Base-by-base conservation (phyloP, 1,284 basidiomycete species). In the Trichosporon sp. region DNA sequence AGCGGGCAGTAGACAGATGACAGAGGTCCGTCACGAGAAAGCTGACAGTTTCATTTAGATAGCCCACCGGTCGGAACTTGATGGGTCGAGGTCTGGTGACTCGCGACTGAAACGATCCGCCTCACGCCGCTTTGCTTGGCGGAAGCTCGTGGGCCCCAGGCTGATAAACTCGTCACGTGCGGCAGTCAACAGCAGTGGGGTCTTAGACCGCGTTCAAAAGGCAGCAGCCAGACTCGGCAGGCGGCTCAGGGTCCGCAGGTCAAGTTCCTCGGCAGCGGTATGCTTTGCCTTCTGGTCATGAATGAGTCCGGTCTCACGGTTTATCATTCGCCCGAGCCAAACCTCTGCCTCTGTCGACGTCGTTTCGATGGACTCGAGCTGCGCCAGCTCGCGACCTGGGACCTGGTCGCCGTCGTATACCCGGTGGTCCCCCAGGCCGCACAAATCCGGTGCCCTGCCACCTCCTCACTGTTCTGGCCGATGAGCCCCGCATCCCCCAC, bases 31-130 rank as follows among this genome's bases (percentile, higher is more conserved):
- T 46, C 43, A 46, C 43, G 43, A 46, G 43, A 46, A 46, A n/a
- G 16, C 16, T 37, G 35, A 3, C 43, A n/a, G 43, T 46, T 16
- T n/a, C 16, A 46, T 46, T 40, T 12, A 63, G 59, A 63, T 37
- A 63, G 32, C 59, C 59, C 32, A 63, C 32, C 59, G 59, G 59
- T 63, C 59, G 59, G 59, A 63, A 63, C 59, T 35, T 63, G 59
- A 4, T 14, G 6, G 11, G 4, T 11, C 7, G 56, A 37, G 31
- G 59, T 63, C 59, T 35, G 59, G 31, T 63, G 59, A 63, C 59
- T n/a, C 14, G 16, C 8, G 14, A n/a, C 59, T 63, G 59, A 63
- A 63, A 63, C 59, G 21, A 7, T 12, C 19, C 21, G 51, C 51
- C 51, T 19, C 59, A 63, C 32, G 31, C 32, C 59, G 59, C 31